Evolutionary conservation across 1,284 basidiomycete genomes (phyloP), one percentile per base, ranked within the genome.

Genomic region (Marasmius tenuissimus): DNA sequence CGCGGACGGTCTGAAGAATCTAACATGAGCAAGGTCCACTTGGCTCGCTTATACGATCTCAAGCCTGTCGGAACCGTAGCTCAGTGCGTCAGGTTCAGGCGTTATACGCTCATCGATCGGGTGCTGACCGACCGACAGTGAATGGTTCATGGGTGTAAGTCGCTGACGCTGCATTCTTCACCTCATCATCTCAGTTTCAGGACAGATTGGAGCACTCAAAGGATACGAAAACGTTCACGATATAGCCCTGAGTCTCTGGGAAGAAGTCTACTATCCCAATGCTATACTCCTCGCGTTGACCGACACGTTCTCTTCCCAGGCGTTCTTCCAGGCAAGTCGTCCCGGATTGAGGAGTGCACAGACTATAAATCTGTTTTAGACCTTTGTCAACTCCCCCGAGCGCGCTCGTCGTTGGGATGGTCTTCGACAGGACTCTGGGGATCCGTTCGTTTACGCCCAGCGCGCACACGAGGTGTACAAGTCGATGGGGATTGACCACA

Each of bases 131-230:
- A 56, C 22, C 64, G 57, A 18, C 64, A 93, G 91, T 72, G 94
- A 98, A 77, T 97, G 94, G 93, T 94, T 94, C 71, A 98, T 98
- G 96, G 96, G 90, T 51, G 89, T 89, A 74, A 71, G 86, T 53
- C 42, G 27, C 50, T 4, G 35, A 47, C 57, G 57, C 47, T n/a
- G 56, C 18, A 37, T 16, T 39, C 22, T 33, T 53, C 5, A 56
- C 16, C 6, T 38, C 14, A 39, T 37, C 38, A 14, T 10, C 34
- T 49, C 14, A 51, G 37, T 53, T 20, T 16, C 11, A 51, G n/a
- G 39, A 62, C 64, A 91, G 85, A 83, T 96, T 58, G 95, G 89
- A 9, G 94, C 95, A 2, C 70, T 93, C 62, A 84, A 83, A 66
- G 94, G 94, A 1, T 97, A 97, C 71, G 84, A 88, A 61, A 76